These are phyloP conservation scores for Somion occarium DNA, from an alignment of 1,284 basidiomycete genomes.

Conservation along the genomic window DNA sequence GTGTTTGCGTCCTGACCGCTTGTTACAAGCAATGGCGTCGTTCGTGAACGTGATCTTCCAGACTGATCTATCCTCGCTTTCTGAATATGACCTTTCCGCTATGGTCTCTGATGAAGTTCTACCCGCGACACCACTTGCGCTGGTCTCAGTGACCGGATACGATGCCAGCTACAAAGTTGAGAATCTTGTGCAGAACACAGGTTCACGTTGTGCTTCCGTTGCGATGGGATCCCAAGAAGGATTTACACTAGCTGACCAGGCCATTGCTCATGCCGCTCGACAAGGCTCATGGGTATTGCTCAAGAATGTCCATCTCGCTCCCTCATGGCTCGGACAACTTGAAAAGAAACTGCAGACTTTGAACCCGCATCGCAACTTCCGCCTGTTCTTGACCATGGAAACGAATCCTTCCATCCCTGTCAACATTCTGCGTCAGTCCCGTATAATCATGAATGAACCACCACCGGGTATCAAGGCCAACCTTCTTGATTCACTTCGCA, in stretches of 20 bases:
- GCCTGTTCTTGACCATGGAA: constrained; percentile 96
- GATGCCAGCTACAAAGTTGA: constrained; percentile 96
- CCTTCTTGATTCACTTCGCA: constrained; percentile 84
- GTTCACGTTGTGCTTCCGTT: constrained; percentile 76
- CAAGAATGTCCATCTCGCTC: constrained; percentile 94
- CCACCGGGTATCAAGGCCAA: constrained; percentile 95
- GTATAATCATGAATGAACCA: constrained; percentile 96
- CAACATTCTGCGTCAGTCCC: constrained; percentile 91
- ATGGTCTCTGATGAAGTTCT: constrained; percentile 80
- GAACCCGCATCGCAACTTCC: constrained; percentile 85
- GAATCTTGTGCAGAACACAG: constrained; percentile 76
- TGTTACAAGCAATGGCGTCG: constrained; percentile 75
- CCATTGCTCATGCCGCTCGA: constrained; percentile 84
- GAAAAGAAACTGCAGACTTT: constrained; percentile 96
- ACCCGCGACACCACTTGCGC: constrained; percentile 79
- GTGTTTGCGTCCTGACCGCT: constrained; percentile 86
- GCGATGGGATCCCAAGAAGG: constrained; percentile 99
- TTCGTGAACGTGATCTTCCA: constrained; percentile 76
- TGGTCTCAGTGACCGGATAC: constrained; percentile 93
- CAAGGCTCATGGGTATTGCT: constrained; percentile 93
- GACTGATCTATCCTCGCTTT: constrained; percentile 70
- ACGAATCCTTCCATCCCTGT: constrained; percentile 90
- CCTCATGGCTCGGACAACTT: constrained; percentile 89
- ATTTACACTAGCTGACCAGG: constrained; percentile 91
- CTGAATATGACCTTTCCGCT: constrained; percentile 67